A percentile compares a stretch with the other conserved stretches of the same genome.
Conservation (phyloP, 2,329 filamentous ascomycete genomes). For the Aspergillus eucalypticola region DNA sequence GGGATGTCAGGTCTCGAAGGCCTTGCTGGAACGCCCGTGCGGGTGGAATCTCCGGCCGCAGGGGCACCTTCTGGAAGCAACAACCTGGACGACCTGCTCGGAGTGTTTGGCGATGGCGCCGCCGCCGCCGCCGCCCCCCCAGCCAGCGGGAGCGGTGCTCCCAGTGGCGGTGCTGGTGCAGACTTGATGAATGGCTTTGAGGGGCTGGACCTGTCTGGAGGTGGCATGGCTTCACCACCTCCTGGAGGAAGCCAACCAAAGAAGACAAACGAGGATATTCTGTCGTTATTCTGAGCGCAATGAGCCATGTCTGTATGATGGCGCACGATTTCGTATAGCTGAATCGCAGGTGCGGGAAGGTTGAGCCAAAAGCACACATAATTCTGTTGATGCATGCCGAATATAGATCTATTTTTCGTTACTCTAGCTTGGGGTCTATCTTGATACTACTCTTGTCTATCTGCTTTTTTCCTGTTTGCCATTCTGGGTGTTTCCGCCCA, state of each 20-base stretch:
- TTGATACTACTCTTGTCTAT: background rate
- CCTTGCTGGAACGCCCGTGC: conserved; percentile 58
- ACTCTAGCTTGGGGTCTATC: background rate
- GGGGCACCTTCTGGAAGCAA: conserved; percentile 44
- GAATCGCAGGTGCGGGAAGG: background rate
- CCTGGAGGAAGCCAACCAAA: conserved; percentile 35
- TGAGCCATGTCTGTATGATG: conserved; percentile 1
- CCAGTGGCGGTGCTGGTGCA: conserved; percentile 36
- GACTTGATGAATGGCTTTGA: conserved; percentile 82
- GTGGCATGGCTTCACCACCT: conserved; percentile 28
- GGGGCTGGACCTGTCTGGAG: conserved; percentile 70
- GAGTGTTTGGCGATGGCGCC: conserved; percentile 60
- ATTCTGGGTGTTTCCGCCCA: background rate
- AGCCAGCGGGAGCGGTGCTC: conserved; percentile 32
- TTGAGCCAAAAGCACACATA: conserved; percentile 4
- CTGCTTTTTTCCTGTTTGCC: background rate
- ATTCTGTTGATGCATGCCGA: conserved; percentile 4
- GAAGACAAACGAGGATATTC: conserved; percentile 58
- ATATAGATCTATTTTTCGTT: background rate
- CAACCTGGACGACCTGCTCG: conserved; percentile 81
- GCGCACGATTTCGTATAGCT: background rate
- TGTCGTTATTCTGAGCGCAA: conserved; percentile 53
- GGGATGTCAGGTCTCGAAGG: conserved; percentile 66
- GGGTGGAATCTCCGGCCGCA: conserved; percentile 48
- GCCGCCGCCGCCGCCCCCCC: conserved; percentile 32